Percentiles rank a stretch among this genome's conserved stretches.
Evolutionary conservation across 495 filamentous ascomycete species (phyloP).

Genomic region (Cudoniella acicularis): DNA sequence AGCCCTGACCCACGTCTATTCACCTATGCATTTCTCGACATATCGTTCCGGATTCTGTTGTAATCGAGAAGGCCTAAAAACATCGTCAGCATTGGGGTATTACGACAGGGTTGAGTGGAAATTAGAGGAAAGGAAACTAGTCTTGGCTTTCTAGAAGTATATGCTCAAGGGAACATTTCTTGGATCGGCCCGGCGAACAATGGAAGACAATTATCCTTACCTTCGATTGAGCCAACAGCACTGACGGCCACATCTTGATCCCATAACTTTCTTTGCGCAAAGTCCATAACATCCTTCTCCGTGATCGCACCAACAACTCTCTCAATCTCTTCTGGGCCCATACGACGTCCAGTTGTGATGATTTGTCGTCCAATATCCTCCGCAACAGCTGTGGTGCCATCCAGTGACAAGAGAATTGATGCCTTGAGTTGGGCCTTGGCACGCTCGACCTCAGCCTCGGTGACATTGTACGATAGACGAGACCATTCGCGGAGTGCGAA

Average conservation of each 20-base stretch:
- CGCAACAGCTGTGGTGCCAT: constrained; percentile 93
- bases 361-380: constrained; percentile 99
- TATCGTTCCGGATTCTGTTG: constrained; percentile 80
- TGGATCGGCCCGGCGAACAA: not conserved
- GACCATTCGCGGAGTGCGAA: constrained; percentile 98
- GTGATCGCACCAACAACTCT: constrained; percentile 80
- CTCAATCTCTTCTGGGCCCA: constrained; percentile 92
- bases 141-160: no score
- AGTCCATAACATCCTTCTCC: constrained; percentile 95
- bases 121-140: no score
- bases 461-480: constrained; percentile 81
- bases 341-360: constrained; percentile 90
- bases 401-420: constrained; percentile 91
- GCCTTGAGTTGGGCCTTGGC: constrained; percentile 99
- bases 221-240: constrained; percentile 91
- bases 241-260: constrained; percentile 93
- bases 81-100: no score
- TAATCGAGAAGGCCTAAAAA: constrained; percentile 89
- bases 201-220: constrained; percentile 38
- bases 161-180: not conserved
- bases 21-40: constrained; percentile 66
- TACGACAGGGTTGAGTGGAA: no score
- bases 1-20: not conserved
- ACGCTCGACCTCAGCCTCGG: constrained; percentile 88
- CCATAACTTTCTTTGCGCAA: constrained; percentile 88